phyloP scores from a whole-genome alignment of 306 rosid genomes.

The Begonia fuchsioides region DNA sequence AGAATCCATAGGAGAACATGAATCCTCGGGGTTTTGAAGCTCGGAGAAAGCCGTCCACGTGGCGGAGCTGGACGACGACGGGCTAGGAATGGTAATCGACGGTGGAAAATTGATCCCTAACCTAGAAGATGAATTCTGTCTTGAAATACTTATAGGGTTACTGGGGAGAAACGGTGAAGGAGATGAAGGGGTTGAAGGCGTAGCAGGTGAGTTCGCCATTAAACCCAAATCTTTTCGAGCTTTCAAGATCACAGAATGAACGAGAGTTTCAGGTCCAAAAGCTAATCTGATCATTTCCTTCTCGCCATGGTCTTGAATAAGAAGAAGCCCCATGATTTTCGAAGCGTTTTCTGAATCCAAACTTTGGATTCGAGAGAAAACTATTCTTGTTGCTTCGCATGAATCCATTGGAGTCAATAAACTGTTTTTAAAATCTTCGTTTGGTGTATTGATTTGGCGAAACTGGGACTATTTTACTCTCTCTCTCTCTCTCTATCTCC shows the following conservation, averaged over 20 bases:
- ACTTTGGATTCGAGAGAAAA: constrained; percentile 75
- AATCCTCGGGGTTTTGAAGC: constrained; percentile 46
- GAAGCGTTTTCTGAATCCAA: constrained; percentile 98
- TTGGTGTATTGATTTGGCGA: constrained; percentile 8
- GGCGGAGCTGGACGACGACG: constrained; percentile 32
- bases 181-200: constrained; percentile 45
- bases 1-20: constrained; percentile 26
- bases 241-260: constrained; percentile 67
- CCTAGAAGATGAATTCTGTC: constrained; percentile 52
- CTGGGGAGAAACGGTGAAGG: constrained; percentile 52
- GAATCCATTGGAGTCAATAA: constrained; percentile 44
- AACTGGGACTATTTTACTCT: background rate
- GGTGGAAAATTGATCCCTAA: constrained; percentile 31
- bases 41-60: constrained; percentile 49
- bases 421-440: constrained; percentile 8
- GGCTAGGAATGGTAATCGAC: constrained; percentile 45
- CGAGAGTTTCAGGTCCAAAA: constrained; percentile 77
- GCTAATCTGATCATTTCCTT: constrained; percentile 96
- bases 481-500: constrained; percentile 20
- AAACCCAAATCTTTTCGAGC: constrained; percentile 65
- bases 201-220: constrained; percentile 43
- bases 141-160: constrained; percentile 23
- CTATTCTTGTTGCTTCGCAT: constrained; percentile 82
- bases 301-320: constrained; percentile 91
- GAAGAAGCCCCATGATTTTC: constrained; percentile 86